These are phyloP conservation scores for Blastobotrys robertii DNA, from an alignment of 805 yeast genomes.

Conservation along the genomic window DNA sequence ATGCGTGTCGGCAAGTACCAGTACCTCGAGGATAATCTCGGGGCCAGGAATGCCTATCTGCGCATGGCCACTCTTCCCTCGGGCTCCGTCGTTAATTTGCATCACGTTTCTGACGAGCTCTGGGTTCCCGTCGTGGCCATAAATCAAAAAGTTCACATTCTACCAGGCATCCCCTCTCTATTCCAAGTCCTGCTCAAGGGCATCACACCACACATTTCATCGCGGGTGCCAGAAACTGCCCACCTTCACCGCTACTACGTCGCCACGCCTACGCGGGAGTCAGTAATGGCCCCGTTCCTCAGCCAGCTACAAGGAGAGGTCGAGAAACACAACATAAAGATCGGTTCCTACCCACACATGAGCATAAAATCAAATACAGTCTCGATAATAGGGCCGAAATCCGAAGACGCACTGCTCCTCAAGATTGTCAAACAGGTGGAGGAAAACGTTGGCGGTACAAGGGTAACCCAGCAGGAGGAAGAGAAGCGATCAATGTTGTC, in stretches of 20 bases:
- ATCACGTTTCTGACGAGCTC: slow-evolving; percentile 39
- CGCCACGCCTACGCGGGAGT: slow-evolving; percentile 51
- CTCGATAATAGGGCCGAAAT: slow-evolving; percentile 55
- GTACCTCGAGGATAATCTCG: slow-evolving; percentile 26
- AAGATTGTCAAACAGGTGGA: slow-evolving; percentile 39
- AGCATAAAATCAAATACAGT: slow-evolving; percentile 55
- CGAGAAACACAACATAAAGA: slow-evolving; percentile 37
- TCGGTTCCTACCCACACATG: slow-evolving; percentile 82
- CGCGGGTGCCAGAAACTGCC: slow-evolving; percentile 31
- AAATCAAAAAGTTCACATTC: slow-evolving; percentile 52
- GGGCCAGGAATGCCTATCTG: slow-evolving; percentile 50
- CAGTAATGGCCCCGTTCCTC: slow-evolving; percentile 59
- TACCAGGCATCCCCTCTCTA: slow-evolving; percentile 79
- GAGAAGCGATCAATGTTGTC: slow-evolving; percentile 10
- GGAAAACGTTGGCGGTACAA: slow-evolving; percentile 42
- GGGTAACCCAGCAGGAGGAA: slow-evolving; percentile 52
- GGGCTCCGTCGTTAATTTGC: slow-evolving; percentile 26
- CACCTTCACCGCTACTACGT: slow-evolving; percentile 42
- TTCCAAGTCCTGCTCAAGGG: slow-evolving; percentile 47
- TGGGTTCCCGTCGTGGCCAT: slow-evolving; percentile 84
- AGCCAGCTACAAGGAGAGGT: slow-evolving; percentile 40
- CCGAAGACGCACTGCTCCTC: slow-evolving; percentile 31
- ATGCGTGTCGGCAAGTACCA: slow-evolving; percentile 30
- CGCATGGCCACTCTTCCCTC: slow-evolving; percentile 75
- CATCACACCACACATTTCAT: slow-evolving; percentile 30